Base-by-base conservation (phyloP, 495 filamentous ascomycete species). In the Acidomyces sp. region DNA sequence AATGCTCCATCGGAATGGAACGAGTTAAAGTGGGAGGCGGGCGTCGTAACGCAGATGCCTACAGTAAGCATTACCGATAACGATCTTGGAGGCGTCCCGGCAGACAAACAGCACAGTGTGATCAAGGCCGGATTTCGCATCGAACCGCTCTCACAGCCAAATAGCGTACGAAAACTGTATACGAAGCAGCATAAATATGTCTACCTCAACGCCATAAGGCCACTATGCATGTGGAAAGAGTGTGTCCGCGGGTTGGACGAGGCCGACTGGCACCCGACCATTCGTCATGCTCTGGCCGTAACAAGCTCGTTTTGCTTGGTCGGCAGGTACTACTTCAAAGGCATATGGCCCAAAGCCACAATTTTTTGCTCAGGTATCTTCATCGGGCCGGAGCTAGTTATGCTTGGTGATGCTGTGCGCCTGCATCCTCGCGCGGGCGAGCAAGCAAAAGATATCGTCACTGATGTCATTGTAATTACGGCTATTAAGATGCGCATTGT, bases 111-210 rank as follows among this genome's bases (percentile, higher is more conserved):
- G 26, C 51, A 43, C 23, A 55, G 41, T 4, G 53, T 74, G n/a
- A 71, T 62, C 43, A 61, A 68, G 31, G 67, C 66, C n/a, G 73
- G 75, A 0, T 73, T 74, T 35, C 69, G 73, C 2, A 61, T 80
- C 3, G 74, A 78, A 47, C 68, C 65, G 1, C 56, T 71, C 1
- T 65, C 73, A 0, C 53, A 73, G 29, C 68, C 68, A 0, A 22
- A 23, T 15, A 61, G 70, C 35, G 31, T 55, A 20, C 47, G 55
- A n/a, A 76, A 77, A 45, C 56, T 61, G 16, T 61, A 62, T 19
- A 68, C 67, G 2, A 55, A 66, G 34, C 69, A 68, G 18, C 67
- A 69, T 47, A 65, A 59, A 49, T 77, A 77, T 41, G 57, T 77
- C 4, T 64, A 64, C 0, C 46, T 78, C 15, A 62, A 68, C 21